Evolutionary conservation across 768 basidiomycete species (phyloP).

Genomic region (Cyclocybe cylindracea): DNA sequence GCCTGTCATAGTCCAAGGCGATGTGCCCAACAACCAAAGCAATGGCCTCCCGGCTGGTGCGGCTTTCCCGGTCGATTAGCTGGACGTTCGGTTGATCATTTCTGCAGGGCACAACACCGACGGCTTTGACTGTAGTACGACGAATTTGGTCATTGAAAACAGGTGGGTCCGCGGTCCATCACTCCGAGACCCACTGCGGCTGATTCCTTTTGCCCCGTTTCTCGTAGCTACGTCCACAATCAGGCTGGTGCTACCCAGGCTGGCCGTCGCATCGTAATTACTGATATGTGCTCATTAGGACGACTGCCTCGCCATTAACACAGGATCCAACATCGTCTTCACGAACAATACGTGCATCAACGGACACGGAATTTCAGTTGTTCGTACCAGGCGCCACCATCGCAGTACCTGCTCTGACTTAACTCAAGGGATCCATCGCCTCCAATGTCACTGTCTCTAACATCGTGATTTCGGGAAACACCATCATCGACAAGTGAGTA

Average conservation of each 20-base stretch:
- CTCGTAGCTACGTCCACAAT: slow-evolving; percentile 32
- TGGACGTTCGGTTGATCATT: neutral
- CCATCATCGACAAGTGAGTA: slow-evolving; percentile 52
- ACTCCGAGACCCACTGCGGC: neutral
- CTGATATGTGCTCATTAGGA: slow-evolving; percentile 32
- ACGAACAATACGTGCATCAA: slow-evolving; percentile 52
- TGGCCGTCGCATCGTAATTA: neutral
- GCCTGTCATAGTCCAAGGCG: slow-evolving; percentile 45
- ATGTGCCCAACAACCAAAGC: slow-evolving; percentile 52
- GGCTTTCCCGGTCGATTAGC: neutral
- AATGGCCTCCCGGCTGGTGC: slow-evolving; percentile 42
- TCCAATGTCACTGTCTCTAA: slow-evolving; percentile 46
- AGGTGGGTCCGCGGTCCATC: slow-evolving; percentile 27
- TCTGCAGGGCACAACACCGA: slow-evolving; percentile 47
- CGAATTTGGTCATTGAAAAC: slow-evolving; percentile 39
- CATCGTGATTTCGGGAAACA: slow-evolving; percentile 52
- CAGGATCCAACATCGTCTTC: slow-evolving; percentile 46
- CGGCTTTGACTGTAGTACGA: slow-evolving; percentile 45
- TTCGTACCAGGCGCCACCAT: slow-evolving; percentile 1
- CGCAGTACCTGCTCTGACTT: neutral
- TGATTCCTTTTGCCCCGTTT: neutral
- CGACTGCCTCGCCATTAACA: slow-evolving; percentile 61
- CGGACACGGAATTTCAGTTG: slow-evolving; percentile 70
- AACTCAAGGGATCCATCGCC: slow-evolving; percentile 52
- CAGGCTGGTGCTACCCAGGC: slow-evolving; percentile 40